Conservation (phyloP, 495 filamentous ascomycete genomes). For the Penicillium egyptiacum region DNA sequence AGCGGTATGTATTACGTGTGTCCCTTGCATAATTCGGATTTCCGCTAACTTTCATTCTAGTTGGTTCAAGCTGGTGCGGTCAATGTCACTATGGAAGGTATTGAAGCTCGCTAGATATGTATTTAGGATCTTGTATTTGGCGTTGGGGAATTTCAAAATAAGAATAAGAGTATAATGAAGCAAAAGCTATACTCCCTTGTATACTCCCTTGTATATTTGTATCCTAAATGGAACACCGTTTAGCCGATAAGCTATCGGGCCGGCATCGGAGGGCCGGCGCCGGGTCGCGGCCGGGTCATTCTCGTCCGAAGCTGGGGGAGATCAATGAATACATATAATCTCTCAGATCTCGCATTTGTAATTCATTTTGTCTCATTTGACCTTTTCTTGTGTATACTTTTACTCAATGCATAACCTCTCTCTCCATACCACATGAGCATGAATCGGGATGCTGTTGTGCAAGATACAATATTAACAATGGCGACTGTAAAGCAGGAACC, state of each 20-base stretch:
- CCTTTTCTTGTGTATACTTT: slow-evolving; percentile 5
- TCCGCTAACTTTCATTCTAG: slow-evolving; percentile 45
- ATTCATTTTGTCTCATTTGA: slow-evolving; percentile 22
- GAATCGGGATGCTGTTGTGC: slow-evolving; percentile 36
- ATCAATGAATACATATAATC: slow-evolving; percentile 5
- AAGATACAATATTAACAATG: slow-evolving; percentile 32
- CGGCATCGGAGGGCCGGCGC: slow-evolving; percentile 38
- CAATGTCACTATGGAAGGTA: slow-evolving; percentile 74
- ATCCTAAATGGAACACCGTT: slow-evolving; percentile 10
- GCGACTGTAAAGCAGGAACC: slow-evolving; percentile 22
- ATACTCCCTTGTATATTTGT: no score
- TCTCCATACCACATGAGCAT: slow-evolving; percentile 22
- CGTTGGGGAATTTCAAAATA: slow-evolving; percentile 22
- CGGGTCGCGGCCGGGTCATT: slow-evolving; percentile 29
- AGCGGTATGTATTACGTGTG: slow-evolving; percentile 65
- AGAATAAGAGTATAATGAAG: slow-evolving; percentile 13
- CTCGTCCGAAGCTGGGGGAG: slow-evolving; percentile 28
- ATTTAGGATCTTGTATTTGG: slow-evolving; percentile 10
- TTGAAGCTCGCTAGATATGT: slow-evolving; percentile 49
- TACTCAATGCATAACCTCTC: not conserved
- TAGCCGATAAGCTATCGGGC: slow-evolving; percentile 22
- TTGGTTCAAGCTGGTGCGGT: slow-evolving; percentile 93
- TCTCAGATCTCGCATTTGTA: slow-evolving; percentile 16
- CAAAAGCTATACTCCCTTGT: not conserved
- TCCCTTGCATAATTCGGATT: not conserved